Base-by-base conservation (phyloP, 805 yeast species). In the Maudiozyma barnettii region DNA sequence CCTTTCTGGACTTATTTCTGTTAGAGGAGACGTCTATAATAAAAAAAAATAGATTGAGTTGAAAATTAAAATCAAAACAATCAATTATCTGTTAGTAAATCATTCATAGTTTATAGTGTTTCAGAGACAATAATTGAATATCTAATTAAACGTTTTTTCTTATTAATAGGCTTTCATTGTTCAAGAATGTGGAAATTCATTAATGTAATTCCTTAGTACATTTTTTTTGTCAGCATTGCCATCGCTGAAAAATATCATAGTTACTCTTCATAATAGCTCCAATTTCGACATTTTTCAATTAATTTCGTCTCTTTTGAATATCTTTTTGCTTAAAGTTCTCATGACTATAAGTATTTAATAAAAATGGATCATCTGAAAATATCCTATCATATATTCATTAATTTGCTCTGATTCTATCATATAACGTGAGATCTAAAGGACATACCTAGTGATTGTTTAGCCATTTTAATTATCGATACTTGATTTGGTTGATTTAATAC, bases 1-100 rank as follows among this genome's bases (percentile, higher is more conserved):
- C 98, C 87, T 93, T 93, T 86, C 99, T 90, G 75, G 97, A 81
- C 84, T 93, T 93, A 76, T 95, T 85, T 82, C 99, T 93, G 72
- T 96, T 90, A 74, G 95, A 83, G 69, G 99, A 89, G 75, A 93
- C 98, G 96, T 93, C 96, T 85, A 56, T 45, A 41, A 39, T 30
- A 45, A 52, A 16, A 45, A 52, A 16, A 21, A 33, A 22, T 33
- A 16, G 21, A 19, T 23, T 20, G n/a, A 33, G 13, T n/a, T 33
- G 18, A 33, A n/a, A 33, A 16, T 14, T n/a, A n/a, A 33, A 8
- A 13, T 14, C 6, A n/a, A 33, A 8, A 13, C 4, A 4, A 33
- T 33, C 30, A 36, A 18, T 36, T 36, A 18, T n/a, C 21, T 43
- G 49, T 46, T 46, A 46, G 49, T 46, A 46, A 39, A 33, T 16